Base-by-base conservation (phyloP, 139 green algal genomes). In the Closterium sp. region DNA sequence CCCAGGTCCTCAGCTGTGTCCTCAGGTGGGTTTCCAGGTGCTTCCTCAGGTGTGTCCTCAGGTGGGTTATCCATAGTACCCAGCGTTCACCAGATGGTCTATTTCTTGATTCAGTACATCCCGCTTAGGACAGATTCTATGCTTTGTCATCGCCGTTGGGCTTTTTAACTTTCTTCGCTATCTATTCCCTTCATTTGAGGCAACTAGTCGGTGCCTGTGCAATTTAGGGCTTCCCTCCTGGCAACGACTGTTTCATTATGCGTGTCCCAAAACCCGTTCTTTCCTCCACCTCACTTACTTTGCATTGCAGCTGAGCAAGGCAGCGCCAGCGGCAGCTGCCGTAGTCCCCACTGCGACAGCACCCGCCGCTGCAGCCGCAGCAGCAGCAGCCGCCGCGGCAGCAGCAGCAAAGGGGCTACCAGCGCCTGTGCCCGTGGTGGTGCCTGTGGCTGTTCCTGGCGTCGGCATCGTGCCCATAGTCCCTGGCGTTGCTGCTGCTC, bases 271-370 rank as follows among this genome's bases (percentile, higher is more conserved):
- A 79, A 79, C 62, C 62, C 62, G 10, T 79, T 79, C 2, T 79
- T 22, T 84, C 88, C 28, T 10, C n/a, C n/a, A n/a, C 11, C 87
- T n/a, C 29, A 29, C 29, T 84, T 90, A 17, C 38, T 90, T 88
- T 70, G 45, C 38, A 17, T 31, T 90, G 22, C 45, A 90, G 45
- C 88, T 86, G 24, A 90, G 29, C 29, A 90, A 86, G 2, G 29
- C 88, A 73, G 28, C 88, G 27, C 28, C 88, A 73, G 13, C 29
- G 2, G 88, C 88, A 31, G 38, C 88, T 9, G 29, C 88, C 1
- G 45, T 27, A 90, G 88, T 31, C 24, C 88, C 88, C 88, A 86
- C 88, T 30, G 89, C 79, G 89, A 73, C 42, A 30, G n/a, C 89
- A 62, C 70, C 32, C 86, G 29, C 86, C 24, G 86, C 86, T 42